These are phyloP conservation scores for Ilyonectria destructans DNA, from an alignment of 2,329 filamentous ascomycete genomes.

Conservation along the genomic window DNA sequence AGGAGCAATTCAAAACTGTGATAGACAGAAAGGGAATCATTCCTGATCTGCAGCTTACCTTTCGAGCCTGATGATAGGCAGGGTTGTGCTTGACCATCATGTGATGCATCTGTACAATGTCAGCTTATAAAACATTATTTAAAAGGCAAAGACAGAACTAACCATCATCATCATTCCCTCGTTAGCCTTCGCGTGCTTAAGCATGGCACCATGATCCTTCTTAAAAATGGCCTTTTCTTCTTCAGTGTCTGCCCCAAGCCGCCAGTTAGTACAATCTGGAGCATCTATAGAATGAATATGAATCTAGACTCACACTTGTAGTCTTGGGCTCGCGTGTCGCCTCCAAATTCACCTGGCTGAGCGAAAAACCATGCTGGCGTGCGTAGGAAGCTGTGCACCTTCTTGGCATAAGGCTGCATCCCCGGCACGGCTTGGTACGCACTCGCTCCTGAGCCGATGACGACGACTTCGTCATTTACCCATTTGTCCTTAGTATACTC, in stretches of 20 bases:
- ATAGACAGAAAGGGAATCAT: too few relatives aligned
- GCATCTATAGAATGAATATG: too few relatives aligned
- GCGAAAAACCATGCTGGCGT: constrained; percentile 12
- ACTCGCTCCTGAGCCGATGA: constrained; percentile 22
- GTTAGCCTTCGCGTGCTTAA: background rate
- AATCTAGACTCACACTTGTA: constrained; percentile 5
- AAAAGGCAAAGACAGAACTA: too few relatives aligned
- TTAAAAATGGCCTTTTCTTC: background rate
- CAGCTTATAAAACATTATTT: too few relatives aligned
- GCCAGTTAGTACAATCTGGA: too few relatives aligned
- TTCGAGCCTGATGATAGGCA: background rate
- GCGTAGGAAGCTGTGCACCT: constrained; percentile 15
- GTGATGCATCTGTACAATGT: too few relatives aligned
- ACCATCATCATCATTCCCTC: background rate
- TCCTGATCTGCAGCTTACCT: too few relatives aligned
- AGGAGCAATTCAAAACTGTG: too few relatives aligned
- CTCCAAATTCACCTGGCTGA: too few relatives aligned
- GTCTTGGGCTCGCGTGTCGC: background rate
- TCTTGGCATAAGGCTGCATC: constrained; percentile 24
- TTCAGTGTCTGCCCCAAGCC: background rate
- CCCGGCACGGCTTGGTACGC: constrained; percentile 13
- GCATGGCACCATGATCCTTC: background rate
- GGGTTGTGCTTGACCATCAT: constrained; percentile 5
- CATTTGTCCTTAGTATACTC: constrained; percentile 4
- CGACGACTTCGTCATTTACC: background rate